Evolutionary conservation across 805 yeast genomes (phyloP).

Genomic region (Teunomyces cretensis): DNA sequence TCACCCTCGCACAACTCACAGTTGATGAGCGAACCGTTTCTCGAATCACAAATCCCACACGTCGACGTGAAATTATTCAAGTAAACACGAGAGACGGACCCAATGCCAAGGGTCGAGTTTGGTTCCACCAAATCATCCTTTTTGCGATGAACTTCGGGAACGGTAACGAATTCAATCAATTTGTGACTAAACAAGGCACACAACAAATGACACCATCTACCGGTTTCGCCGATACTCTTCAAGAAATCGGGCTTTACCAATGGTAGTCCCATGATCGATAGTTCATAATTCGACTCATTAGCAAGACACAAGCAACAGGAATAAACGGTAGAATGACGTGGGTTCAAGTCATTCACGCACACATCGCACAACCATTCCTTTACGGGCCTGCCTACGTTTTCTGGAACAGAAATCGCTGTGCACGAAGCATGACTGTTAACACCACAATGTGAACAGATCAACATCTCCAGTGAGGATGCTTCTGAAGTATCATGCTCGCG

Average conservation of each 20-base stretch:
- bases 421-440: constrained; percentile 69
- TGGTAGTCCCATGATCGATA: constrained; percentile 41
- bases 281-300: constrained; percentile 49
- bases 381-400: constrained; percentile 22
- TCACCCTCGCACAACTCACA: constrained; percentile 47
- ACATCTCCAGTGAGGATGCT: constrained; percentile 29
- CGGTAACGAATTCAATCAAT: constrained; percentile 20
- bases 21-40: constrained; percentile 49
- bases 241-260: constrained; percentile 58
- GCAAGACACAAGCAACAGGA: constrained; percentile 66
- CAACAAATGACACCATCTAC: constrained; percentile 74
- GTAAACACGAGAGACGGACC: constrained; percentile 27
- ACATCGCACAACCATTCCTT: constrained; percentile 77
- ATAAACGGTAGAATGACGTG: constrained; percentile 55
- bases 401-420: constrained; percentile 48
- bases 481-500: constrained; percentile 33
- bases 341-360: constrained; percentile 69
- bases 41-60: constrained; percentile 48
- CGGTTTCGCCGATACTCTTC: constrained; percentile 59
- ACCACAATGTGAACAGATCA: constrained; percentile 66
- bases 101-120: constrained; percentile 20
- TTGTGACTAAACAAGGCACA: constrained; percentile 62
- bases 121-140: constrained; percentile 31
- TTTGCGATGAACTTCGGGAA: background rate
- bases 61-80: constrained; percentile 24